A percentile compares a stretch with the other conserved stretches of the same genome.
Conservation (phyloP, 805 yeast genomes). For the Pichia californica region DNA sequence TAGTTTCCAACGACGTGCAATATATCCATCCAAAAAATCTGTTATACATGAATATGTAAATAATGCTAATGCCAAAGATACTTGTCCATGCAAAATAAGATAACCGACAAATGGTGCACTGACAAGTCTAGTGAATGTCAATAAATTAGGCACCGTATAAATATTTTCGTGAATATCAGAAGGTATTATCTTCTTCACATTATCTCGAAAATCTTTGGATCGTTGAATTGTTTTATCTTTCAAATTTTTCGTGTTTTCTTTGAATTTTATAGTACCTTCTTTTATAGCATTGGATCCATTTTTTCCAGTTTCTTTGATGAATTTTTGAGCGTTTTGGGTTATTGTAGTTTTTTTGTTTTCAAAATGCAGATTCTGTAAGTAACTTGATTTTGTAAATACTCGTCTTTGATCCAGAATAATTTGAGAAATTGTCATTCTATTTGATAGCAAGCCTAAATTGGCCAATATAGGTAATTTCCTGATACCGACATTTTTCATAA, state of each 20-base stretch:
- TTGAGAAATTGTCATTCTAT: too few species aligned
- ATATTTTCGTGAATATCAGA: slow-evolving; percentile 47
- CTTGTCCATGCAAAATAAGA: slow-evolving; percentile 57
- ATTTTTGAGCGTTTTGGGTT: slow-evolving; percentile 3
- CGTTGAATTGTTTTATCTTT: background rate
- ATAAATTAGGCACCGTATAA: slow-evolving; percentile 79
- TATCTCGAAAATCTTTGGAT: slow-evolving; percentile 19
- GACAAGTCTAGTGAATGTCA: slow-evolving; percentile 75
- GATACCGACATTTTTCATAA: too few species aligned
- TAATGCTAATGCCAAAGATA: slow-evolving; percentile 58
- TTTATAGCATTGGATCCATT: slow-evolving; percentile 10
- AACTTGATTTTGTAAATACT: too few species aligned
- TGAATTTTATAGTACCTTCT: slow-evolving; percentile 1
- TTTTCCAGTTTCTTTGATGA: slow-evolving; percentile 6
- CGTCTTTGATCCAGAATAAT: too few species aligned
- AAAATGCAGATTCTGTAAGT: too few species aligned
- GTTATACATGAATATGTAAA: slow-evolving; percentile 85
- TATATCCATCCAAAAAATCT: slow-evolving; percentile 85
- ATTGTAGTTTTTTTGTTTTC: too few species aligned
- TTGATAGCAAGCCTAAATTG: too few species aligned
- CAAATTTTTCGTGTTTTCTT: slow-evolving; percentile 7
- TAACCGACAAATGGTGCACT: slow-evolving; percentile 85
- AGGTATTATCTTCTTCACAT: slow-evolving; percentile 27
- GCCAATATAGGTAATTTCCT: too few species aligned
- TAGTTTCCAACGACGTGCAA: slow-evolving; percentile 77